These are phyloP conservation scores for Cladosporium sp. DNA, from an alignment of 2,329 filamentous ascomycete genomes.

Conservation along the genomic window DNA sequence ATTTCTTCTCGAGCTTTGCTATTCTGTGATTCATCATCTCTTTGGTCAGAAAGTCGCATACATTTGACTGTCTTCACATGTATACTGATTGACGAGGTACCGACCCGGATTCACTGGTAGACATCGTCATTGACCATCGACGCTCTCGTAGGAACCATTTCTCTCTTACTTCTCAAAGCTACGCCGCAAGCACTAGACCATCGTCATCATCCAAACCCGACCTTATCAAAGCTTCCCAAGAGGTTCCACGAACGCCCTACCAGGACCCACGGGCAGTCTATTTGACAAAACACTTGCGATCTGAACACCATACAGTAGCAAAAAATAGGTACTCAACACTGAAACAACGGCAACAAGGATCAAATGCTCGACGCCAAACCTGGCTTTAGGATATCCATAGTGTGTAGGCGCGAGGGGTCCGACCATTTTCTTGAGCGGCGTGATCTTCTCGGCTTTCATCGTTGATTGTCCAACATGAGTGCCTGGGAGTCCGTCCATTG, in stretches of 20 bases:
- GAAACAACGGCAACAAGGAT: background rate
- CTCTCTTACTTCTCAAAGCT: background rate
- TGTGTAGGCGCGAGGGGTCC: slow-evolving; percentile 21
- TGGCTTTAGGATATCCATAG: background rate
- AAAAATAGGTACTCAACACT: background rate
- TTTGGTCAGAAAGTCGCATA: too few relatives aligned
- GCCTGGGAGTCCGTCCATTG: slow-evolving; percentile 42
- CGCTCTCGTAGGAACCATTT: too few relatives aligned
- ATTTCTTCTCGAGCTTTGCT: background rate
- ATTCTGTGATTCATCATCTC: background rate
- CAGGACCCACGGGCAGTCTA: background rate
- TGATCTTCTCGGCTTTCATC: slow-evolving; percentile 33
- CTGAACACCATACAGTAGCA: slow-evolving; percentile 5
- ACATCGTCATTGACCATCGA: background rate
- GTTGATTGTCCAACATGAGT: slow-evolving; percentile 38
- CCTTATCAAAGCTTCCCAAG: background rate
- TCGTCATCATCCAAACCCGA: background rate
- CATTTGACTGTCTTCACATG: too few relatives aligned
- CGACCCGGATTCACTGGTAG: too few relatives aligned
- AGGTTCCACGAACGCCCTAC: background rate
- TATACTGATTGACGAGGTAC: too few relatives aligned
- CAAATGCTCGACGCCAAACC: slow-evolving; percentile 1
- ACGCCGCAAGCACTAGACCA: background rate
- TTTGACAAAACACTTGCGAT: background rate
- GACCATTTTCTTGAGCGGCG: slow-evolving; percentile 43